A percentile compares a stretch with the other conserved stretches of the same genome.
Conservation (phyloP, 2,329 filamentous ascomycete species). For the Ceratocystis cacaofunesta region DNA sequence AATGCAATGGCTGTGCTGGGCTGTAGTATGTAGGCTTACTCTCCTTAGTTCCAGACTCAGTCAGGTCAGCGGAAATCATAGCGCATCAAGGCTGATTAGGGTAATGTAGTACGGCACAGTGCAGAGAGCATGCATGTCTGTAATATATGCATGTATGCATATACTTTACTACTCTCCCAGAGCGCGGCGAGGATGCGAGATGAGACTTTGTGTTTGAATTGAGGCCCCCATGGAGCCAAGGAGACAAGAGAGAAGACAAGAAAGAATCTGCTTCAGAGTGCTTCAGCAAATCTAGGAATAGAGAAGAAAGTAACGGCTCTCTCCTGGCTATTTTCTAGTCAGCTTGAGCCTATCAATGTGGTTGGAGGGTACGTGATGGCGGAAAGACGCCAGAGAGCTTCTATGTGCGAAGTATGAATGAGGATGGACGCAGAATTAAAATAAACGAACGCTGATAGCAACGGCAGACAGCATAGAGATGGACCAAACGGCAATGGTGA, state of each 20-base stretch:
- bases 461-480: no score
- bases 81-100: not conserved
- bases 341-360: not conserved
- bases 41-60: not conserved
- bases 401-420: no score
- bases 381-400: not conserved
- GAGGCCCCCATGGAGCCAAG: not conserved
- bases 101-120: conserved; percentile 3
- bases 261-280: no score
- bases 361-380: not conserved
- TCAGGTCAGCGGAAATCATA: not conserved
- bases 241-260: not conserved
- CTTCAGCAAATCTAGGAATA: no score
- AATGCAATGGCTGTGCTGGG: no score
- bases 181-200: not conserved
- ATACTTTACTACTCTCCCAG: not conserved
- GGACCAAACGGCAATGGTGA: no score
- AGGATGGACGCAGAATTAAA: no score
- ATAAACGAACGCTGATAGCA: no score
- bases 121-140: not conserved
- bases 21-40: not conserved
- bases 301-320: no score
- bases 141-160: not conserved
- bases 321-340: no score
- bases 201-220: not conserved